Base-by-base conservation (phyloP, 352 stramenopile genomes). In the Aphanomyces euteiches region DNA sequence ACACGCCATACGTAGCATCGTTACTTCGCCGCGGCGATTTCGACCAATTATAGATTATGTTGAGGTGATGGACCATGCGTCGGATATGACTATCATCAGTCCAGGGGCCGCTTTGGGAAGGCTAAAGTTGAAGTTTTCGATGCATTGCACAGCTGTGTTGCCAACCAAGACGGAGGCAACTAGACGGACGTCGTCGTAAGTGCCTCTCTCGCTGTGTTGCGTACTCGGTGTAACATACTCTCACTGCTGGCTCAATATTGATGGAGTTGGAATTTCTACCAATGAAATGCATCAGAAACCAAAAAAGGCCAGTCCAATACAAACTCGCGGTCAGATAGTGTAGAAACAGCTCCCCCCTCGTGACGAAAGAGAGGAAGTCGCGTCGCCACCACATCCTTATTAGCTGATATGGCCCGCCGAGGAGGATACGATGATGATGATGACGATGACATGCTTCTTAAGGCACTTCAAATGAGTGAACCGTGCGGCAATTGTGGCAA, bases 381-480 rank as follows among this genome's bases (percentile, higher is more conserved):
- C 50, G 21, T 36, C 50, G 54, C 54, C 54, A 37, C 19, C 54
- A 37, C 19, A 28, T 58, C 50, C 28, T 34, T 58, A n/a, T 38
- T 37, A 39, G 7, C 50, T 21, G 50, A 1, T 5, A 61, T 61
- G 54, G 39, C 54, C 21, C 53, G 56, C 39, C 43, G 64, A 28
- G 59, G 59, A 56, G 48, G 43, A 21, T 84, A 89, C 72, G 87
- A 90, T 77, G 85, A 92, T 72, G 86, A 92, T 72, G 87, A 93
- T 72, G 85, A 93, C 54, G 87, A 95, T 65, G 87, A 95, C 76
- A 85, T 92, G 66, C 75, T 95, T 67, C 75, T 95, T 50, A 85
- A 91, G 83, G 87, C 87, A 71, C 77, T 95, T 43, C 84, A 91
- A 77, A 92, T 79, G 73, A 92, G 89, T 80, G 87, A 95, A 78